phyloP scores from a whole-genome alignment of 1,284 basidiomycete species.

The Schizopora paradoxa region DNA sequence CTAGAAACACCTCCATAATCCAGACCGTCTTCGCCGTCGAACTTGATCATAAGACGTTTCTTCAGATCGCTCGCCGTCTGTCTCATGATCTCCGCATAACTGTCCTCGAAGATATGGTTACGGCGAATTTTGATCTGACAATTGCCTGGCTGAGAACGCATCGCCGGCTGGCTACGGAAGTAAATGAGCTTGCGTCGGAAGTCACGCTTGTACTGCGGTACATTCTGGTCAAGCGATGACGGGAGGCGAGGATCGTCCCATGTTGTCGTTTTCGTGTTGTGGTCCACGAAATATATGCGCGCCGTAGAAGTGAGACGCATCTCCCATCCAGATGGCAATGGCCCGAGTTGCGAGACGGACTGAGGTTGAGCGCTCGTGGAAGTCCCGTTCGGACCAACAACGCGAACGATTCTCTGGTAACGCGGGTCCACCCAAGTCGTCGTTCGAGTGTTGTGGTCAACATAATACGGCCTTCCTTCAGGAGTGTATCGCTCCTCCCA shows the following conservation, averaged over 20 bases:
- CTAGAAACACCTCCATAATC: constrained; percentile 97
- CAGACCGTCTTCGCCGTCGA: constrained; percentile 96
- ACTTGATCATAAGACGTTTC: constrained; percentile 97
- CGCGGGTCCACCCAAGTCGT: constrained; percentile 99
- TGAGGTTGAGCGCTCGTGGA: constrained; percentile 73
- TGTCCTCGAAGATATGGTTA: constrained; percentile 93
- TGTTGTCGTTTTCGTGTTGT: constrained; percentile 92
- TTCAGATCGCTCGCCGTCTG: constrained; percentile 93
- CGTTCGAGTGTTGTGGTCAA: constrained; percentile 88
- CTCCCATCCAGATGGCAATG: constrained; percentile 95
- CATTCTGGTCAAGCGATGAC: constrained; percentile 78
- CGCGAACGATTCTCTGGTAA: constrained; percentile 72
- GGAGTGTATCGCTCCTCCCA: constrained; percentile 97
- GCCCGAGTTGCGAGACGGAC: constrained; percentile 87
- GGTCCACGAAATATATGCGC: constrained; percentile 94
- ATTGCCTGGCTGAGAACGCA: constrained; percentile 85
- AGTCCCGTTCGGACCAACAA: constrained; percentile 72
- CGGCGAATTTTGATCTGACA: constrained; percentile 96
- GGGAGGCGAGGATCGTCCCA: constrained; percentile 90
- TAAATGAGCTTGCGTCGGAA: constrained; percentile 98
- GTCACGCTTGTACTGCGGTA: constrained; percentile 99
- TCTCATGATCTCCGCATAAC: constrained; percentile 94
- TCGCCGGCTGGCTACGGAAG: constrained; percentile 95
- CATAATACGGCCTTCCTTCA: constrained; percentile 81
- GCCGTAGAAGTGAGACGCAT: constrained; percentile 93